Percentiles rank a stretch among this genome's conserved stretches.
Conservation (phyloP, 768 basidiomycete genomes). For the Leccinum subtestaceum region DNA sequence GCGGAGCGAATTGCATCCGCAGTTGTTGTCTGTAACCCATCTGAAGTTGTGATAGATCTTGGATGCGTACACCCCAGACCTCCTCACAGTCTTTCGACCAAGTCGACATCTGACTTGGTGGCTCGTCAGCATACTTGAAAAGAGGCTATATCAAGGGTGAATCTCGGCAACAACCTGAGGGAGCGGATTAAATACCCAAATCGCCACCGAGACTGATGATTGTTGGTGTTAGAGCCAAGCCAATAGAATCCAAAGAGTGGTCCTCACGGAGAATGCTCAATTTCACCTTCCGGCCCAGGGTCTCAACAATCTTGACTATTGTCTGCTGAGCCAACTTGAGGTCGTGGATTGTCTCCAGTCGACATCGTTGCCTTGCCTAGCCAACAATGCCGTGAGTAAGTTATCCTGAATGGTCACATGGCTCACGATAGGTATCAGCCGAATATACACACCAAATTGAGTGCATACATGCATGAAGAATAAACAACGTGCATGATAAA, state of each 20-base stretch:
- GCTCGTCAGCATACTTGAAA: slow-evolving; percentile 59
- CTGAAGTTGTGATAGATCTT: slow-evolving; percentile 39
- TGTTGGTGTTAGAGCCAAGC: slow-evolving; percentile 6
- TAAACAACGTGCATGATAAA: slow-evolving; percentile 72
- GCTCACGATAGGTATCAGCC: background rate
- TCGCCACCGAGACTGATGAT: slow-evolving; percentile 54
- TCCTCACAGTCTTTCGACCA: slow-evolving; percentile 68
- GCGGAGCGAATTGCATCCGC: slow-evolving; percentile 15
- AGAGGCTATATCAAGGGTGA: slow-evolving; percentile 47
- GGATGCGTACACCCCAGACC: slow-evolving; percentile 59
- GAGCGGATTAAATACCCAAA: slow-evolving; percentile 51
- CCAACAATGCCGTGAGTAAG: background rate
- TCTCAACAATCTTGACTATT: slow-evolving; percentile 38
- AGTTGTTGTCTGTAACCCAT: slow-evolving; percentile 15
- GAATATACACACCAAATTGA: slow-evolving; percentile 54
- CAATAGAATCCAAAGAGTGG: slow-evolving; percentile 34
- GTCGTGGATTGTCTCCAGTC: slow-evolving; percentile 23
- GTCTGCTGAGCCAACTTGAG: slow-evolving; percentile 37
- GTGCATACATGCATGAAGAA: slow-evolving; percentile 61
- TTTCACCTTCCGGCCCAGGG: slow-evolving; percentile 40
- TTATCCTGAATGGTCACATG: background rate
- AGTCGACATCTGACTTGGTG: slow-evolving; percentile 49
- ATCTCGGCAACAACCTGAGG: slow-evolving; percentile 24
- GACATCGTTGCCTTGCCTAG: slow-evolving; percentile 35
- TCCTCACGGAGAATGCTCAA: slow-evolving; percentile 44